These are phyloP conservation scores for Onygena corvina DNA, from an alignment of 2,329 filamentous ascomycete genomes.

Conservation along the genomic window DNA sequence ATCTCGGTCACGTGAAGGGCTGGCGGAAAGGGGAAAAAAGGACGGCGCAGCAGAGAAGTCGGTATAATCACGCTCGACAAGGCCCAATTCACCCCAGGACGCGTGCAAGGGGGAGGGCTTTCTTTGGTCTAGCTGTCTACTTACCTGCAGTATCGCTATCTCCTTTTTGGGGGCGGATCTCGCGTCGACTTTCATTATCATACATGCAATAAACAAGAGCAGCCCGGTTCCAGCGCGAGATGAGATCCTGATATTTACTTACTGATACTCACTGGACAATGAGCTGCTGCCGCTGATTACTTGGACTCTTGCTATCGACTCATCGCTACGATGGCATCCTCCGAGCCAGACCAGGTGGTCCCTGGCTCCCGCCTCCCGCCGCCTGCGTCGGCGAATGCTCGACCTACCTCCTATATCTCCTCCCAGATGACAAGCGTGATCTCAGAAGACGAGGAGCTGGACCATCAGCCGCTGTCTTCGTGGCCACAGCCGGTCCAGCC, in stretches of 20 bases:
- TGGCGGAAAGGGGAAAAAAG: too few species aligned
- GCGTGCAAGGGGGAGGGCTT: too few species aligned
- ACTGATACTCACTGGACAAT: background rate
- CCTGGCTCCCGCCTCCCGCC: background rate
- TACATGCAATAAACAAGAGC: too few species aligned
- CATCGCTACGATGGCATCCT: slow-evolving; percentile 11
- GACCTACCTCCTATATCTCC: slow-evolving; percentile 44
- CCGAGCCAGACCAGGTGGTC: background rate
- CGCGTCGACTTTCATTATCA: too few species aligned
- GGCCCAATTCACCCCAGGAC: too few species aligned
- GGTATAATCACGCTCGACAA: too few species aligned
- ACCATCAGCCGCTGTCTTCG: slow-evolving; percentile 25
- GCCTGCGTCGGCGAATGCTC: slow-evolving; percentile 15
- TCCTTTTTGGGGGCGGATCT: too few species aligned
- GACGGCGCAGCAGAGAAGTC: too few species aligned
- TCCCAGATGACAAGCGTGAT: slow-evolving; percentile 57
- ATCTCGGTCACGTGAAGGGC: too few species aligned
- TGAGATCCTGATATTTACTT: background rate
- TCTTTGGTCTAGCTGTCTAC: too few species aligned
- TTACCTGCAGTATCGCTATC: too few species aligned
- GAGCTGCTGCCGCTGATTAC: background rate
- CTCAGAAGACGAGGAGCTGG: slow-evolving; percentile 40
- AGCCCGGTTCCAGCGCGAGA: too few species aligned
- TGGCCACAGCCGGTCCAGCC: slow-evolving; percentile 45
- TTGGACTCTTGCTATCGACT: background rate